Evolutionary conservation across 1,139 yeast genomes (phyloP), one percentile per base, ranked within the genome.

Genomic region (Saccharomyces hybrid): DNA sequence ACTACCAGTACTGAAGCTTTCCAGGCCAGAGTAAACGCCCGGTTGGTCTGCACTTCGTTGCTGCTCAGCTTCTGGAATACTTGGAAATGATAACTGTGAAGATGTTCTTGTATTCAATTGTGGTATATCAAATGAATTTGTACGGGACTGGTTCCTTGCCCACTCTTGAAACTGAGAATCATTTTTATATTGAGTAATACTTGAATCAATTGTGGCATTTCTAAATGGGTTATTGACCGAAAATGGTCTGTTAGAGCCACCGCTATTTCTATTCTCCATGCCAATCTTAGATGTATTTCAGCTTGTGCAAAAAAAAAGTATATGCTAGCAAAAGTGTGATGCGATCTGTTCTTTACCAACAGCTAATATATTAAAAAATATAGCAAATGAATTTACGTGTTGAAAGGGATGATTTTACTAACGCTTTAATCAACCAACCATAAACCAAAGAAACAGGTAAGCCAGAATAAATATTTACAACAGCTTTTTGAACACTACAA

Each of bases 211-310:
- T 19, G 70, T 60, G 44, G 68, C 64, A 58, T 62, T 64, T 59
- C 87, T 75, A 67, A 82, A 82, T 19, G 87, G 87, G 61, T 82
- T 82, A 63, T 81, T 80, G 29, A 82, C 74, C 12, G 85, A 80
- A 58, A 79, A 75, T 54, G 84, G 75, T 62, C 83, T 75, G 19
- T 59, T 49, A 24, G 57, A 55, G 19, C 62, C 58, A 42, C 48
- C 29, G 21, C 53, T 48, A 24, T 51, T 47, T 47, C 58, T 58
- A 31, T 55, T 56, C 26, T 60, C 53, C 12, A 57, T 47, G 48
- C 62, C 51, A 26, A 38, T 16, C 21, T 38, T 16, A n/a, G 24
- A 24, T 38, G 12, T 38, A 24, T 38, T 7, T 32, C 42, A 4
- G 9, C 2, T 4, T 38, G 9, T 38, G 26, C 12, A 16, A 16